Conservation (phyloP, 1,284 basidiomycete species). For the Puccinia coronata region DNA sequence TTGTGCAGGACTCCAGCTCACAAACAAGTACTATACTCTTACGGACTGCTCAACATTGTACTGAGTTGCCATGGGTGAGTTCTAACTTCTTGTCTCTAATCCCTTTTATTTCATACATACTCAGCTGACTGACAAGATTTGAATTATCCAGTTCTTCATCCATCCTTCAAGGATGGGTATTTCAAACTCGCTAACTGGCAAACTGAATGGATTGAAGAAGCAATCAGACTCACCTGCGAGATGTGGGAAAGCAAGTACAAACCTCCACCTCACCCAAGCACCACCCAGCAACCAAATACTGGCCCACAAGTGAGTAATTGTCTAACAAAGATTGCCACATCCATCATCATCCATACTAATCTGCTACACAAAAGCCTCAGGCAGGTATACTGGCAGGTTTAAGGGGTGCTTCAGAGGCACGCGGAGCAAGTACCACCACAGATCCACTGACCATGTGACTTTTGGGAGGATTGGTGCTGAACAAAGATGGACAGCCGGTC, state of each 20-base stretch:
- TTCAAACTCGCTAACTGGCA: neutral
- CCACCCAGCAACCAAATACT: too few species aligned
- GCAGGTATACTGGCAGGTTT: too few species aligned
- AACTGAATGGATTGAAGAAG: neutral
- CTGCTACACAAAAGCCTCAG: too few species aligned
- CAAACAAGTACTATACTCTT: neutral
- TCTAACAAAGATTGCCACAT: neutral
- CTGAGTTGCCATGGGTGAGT: neutral
- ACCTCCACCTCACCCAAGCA: too few species aligned
- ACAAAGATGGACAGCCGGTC: neutral
- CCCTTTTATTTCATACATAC: neutral
- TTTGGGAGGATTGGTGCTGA: neutral
- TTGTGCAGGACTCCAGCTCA: neutral
- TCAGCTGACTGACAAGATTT: too few species aligned
- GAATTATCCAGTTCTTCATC: too few species aligned
- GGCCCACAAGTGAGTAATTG: too few species aligned
- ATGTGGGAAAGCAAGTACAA: constrained; percentile 1
- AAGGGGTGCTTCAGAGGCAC: neutral
- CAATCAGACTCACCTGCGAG: neutral
- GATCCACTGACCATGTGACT: neutral
- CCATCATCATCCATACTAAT: neutral
- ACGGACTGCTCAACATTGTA: constrained; percentile 2
- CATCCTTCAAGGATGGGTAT: too few species aligned
- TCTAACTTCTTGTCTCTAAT: too few species aligned
- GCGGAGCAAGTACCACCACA: neutral